These are phyloP conservation scores for Quercus ilex DNA, from an alignment of 306 rosid species.

Conservation along the genomic window DNA sequence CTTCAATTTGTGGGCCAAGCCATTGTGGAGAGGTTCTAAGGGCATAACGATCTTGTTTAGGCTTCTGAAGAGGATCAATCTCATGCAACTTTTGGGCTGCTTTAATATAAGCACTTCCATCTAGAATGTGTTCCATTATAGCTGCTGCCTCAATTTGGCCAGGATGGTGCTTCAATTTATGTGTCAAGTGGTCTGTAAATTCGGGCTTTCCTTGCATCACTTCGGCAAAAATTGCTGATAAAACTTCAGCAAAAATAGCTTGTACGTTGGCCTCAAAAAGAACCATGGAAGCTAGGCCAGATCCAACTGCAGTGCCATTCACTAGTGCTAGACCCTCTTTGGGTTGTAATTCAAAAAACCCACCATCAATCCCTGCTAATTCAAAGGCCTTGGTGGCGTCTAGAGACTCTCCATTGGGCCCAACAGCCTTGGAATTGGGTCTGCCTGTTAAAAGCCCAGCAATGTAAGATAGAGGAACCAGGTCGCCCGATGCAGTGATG, in stretches of 20 bases:
- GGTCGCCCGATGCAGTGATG: slow-evolving; percentile 78
- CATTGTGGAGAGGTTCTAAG: slow-evolving; percentile 91
- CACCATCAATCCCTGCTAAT: slow-evolving; percentile 51
- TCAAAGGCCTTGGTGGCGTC: slow-evolving; percentile 62
- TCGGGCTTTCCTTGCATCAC: slow-evolving; percentile 92
- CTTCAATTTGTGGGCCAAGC: slow-evolving; percentile 93
- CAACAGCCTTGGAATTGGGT: slow-evolving; percentile 72
- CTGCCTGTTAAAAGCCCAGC: slow-evolving; percentile 76
- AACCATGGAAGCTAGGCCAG: slow-evolving; percentile 79
- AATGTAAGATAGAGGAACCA: slow-evolving; percentile 81
- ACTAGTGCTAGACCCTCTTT: slow-evolving; percentile 90
- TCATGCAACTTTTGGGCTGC: slow-evolving; percentile 68
- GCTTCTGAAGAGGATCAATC: slow-evolving; percentile 85
- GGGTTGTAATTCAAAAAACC: slow-evolving; percentile 84
- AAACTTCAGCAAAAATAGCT: slow-evolving; percentile 51
- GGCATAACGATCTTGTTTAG: slow-evolving; percentile 87
- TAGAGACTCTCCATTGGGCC: slow-evolving; percentile 59
- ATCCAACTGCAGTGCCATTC: slow-evolving; percentile 93
- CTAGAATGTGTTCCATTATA: slow-evolving; percentile 88
- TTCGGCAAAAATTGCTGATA: slow-evolving; percentile 81
- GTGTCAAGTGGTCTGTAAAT: slow-evolving; percentile 85
- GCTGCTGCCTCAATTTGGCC: slow-evolving; percentile 99
- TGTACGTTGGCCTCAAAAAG: slow-evolving; percentile 74
- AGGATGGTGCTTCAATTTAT: slow-evolving; percentile 85
- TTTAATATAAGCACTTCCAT: slow-evolving; percentile 73